phyloP scores from a whole-genome alignment of 2,329 filamentous ascomycete genomes.

The Microsporum ferrugineum region DNA sequence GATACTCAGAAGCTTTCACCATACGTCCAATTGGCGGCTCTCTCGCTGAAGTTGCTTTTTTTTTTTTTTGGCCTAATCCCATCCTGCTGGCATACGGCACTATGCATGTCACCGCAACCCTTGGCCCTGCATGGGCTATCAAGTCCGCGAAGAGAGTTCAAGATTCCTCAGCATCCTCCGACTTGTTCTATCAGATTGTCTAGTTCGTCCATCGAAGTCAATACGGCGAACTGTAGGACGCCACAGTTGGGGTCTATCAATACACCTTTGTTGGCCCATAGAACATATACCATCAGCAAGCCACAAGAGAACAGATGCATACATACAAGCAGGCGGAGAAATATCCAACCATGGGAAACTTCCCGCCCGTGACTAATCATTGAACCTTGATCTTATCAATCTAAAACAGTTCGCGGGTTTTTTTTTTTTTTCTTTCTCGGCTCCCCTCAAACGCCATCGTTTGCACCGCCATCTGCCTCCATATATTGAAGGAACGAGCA shows the following conservation, averaged over 20 bases:
- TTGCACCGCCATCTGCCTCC: background rate
- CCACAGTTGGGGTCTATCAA: too few species aligned
- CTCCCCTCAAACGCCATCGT: background rate
- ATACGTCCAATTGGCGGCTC: background rate
- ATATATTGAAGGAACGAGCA: too few species aligned
- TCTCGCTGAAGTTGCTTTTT: background rate
- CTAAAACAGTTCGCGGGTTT: background rate
- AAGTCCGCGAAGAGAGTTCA: background rate
- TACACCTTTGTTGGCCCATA: too few species aligned
- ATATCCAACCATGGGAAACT: background rate
- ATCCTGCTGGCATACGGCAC: background rate
- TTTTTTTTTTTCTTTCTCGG: background rate
- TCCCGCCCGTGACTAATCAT: conserved; percentile 1
- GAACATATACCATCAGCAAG: background rate
- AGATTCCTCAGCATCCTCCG: background rate
- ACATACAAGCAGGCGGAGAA: background rate
- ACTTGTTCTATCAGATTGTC: background rate
- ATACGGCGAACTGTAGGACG: too few species aligned
- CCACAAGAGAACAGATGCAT: background rate
- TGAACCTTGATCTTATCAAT: conserved; percentile 8
- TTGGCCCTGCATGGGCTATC: background rate
- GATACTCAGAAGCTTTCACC: background rate
- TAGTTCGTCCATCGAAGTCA: too few species aligned
- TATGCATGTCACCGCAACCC: background rate
- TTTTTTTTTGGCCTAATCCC: background rate